phyloP scores from a whole-genome alignment of 2,329 filamentous ascomycete genomes.

The Fusarium foetens region DNA sequence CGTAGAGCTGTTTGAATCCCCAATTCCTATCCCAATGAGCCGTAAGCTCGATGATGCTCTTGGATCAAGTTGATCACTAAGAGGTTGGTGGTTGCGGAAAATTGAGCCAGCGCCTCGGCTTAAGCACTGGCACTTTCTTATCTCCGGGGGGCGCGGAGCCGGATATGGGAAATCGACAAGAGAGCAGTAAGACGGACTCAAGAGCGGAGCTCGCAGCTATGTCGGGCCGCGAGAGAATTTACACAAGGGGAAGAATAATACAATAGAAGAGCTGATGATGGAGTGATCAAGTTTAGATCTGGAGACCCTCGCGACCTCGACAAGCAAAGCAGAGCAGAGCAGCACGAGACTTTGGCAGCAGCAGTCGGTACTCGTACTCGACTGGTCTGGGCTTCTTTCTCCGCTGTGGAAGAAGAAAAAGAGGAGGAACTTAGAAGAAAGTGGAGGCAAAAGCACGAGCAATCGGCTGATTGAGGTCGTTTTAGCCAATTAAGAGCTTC shows the following conservation, averaged over 20 bases:
- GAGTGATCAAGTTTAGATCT: conserved; percentile 15
- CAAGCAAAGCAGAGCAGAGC: conserved; percentile 38
- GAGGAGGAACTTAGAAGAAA: conserved; percentile 18
- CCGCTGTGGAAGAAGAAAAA: conserved; percentile 33
- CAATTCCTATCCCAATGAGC: conserved; percentile 28
- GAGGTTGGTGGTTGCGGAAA: conserved; percentile 41
- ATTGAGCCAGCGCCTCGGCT: conserved; percentile 41
- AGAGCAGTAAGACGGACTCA: conserved; percentile 4
- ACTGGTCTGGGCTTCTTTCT: conserved; percentile 16
- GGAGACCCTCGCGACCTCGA: conserved; percentile 44
- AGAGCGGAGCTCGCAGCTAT: conserved; percentile 39
- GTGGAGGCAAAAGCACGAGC: conserved; percentile 38
- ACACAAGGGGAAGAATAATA: conserved; percentile 2
- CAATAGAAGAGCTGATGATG: conserved; percentile 16
- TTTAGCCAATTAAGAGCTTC: conserved; percentile 37
- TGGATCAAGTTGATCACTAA: conserved; percentile 26
- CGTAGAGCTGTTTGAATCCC: not conserved
- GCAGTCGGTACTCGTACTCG: not conserved
- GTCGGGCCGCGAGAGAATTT: conserved; percentile 43
- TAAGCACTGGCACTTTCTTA: conserved; percentile 36
- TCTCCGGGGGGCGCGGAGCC: conserved; percentile 30
- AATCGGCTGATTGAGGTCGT: conserved; percentile 42
- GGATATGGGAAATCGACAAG: conserved; percentile 21
- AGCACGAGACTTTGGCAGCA: conserved; percentile 30
- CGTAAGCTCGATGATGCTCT: conserved; percentile 23